Conservation (phyloP, 2,329 filamentous ascomycete species). For the Aspergillus ruber region DNA sequence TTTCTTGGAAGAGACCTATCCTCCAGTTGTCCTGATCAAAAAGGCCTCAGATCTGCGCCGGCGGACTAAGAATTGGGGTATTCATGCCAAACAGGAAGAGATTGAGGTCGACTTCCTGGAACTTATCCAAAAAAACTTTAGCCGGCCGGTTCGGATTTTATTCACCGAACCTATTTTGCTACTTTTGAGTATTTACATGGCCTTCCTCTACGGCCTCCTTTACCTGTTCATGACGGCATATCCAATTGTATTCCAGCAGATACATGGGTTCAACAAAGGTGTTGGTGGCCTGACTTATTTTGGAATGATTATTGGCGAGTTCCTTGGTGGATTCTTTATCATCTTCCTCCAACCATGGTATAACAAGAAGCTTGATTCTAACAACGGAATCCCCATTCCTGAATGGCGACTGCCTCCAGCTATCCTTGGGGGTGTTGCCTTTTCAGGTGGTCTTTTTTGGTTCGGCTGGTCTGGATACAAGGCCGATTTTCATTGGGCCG, state of each 20-base stretch:
- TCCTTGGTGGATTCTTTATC: slow-evolving; percentile 61
- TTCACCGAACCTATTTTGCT: slow-evolving; percentile 33
- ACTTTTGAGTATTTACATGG: slow-evolving; percentile 27
- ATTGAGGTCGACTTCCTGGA: slow-evolving; percentile 43
- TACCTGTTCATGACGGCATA: slow-evolving; percentile 30
- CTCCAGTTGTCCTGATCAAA: slow-evolving; percentile 45
- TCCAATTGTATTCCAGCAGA: slow-evolving; percentile 31
- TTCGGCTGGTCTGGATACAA: slow-evolving; percentile 65
- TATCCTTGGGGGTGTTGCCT: slow-evolving; percentile 47
- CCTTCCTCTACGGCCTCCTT: slow-evolving; percentile 21
- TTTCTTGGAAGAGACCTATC: slow-evolving; percentile 49
- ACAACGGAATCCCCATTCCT: slow-evolving; percentile 52
- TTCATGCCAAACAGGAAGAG: slow-evolving; percentile 48
- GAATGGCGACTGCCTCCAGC: slow-evolving; percentile 52
- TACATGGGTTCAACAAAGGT: slow-evolving; percentile 64
- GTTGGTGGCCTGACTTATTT: slow-evolving; percentile 76
- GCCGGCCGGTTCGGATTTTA: slow-evolving; percentile 32
- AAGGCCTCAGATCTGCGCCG: slow-evolving; percentile 47
- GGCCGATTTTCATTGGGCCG: slow-evolving; percentile 34
- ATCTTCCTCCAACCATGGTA: slow-evolving; percentile 61
- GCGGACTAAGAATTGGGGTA: slow-evolving; percentile 50
- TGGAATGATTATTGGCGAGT: slow-evolving; percentile 68
- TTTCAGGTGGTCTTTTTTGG: slow-evolving; percentile 64
- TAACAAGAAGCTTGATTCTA: slow-evolving; percentile 60
- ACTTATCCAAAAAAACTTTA: slow-evolving; percentile 42